A percentile compares a stretch with the other conserved stretches of the same genome.
Conservation (phyloP, 805 yeast species). For the Candida stauntonica region DNA sequence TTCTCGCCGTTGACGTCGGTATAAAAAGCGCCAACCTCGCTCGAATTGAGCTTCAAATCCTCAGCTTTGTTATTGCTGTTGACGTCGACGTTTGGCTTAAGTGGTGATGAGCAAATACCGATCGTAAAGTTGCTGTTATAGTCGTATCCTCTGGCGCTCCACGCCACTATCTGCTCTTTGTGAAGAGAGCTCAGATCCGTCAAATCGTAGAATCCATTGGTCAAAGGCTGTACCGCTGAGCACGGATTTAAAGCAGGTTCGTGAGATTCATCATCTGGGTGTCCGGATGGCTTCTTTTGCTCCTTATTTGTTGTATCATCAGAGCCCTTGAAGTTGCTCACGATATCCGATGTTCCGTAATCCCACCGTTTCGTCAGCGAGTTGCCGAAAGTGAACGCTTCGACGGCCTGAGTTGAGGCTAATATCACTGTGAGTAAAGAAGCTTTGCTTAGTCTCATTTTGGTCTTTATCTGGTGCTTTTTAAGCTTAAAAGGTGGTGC, state of each 20-base stretch:
- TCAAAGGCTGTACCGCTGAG: constrained; percentile 38
- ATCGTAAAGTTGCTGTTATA: constrained; percentile 68
- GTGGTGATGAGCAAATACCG: constrained; percentile 64
- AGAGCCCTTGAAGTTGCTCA: constrained; percentile 9
- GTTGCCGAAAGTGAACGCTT: background rate
- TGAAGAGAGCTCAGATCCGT: constrained; percentile 27
- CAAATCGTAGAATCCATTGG: constrained; percentile 36
- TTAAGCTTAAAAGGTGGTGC: too few species aligned
- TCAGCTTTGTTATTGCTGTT: constrained; percentile 19
- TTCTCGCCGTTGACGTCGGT: constrained; percentile 40
- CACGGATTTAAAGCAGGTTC: constrained; percentile 32
- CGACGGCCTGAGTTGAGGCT: background rate
- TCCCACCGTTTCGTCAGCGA: constrained; percentile 15
- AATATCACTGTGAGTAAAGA: background rate
- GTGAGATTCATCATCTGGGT: constrained; percentile 5
- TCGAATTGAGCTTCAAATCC: constrained; percentile 30
- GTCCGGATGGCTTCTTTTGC: background rate
- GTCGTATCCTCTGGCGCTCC: constrained; percentile 70
- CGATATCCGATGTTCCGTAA: constrained; percentile 21
- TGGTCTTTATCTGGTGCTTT: too few species aligned
- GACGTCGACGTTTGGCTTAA: constrained; percentile 27
- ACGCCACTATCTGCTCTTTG: constrained; percentile 35
- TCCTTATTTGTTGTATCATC: too few species aligned
- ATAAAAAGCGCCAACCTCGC: constrained; percentile 55
- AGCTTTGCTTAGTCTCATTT: constrained; percentile 1